These are phyloP conservation scores for Paramecium sonneborni DNA, from an alignment of 73 alveolate genomes.

Conservation along the genomic window DNA sequence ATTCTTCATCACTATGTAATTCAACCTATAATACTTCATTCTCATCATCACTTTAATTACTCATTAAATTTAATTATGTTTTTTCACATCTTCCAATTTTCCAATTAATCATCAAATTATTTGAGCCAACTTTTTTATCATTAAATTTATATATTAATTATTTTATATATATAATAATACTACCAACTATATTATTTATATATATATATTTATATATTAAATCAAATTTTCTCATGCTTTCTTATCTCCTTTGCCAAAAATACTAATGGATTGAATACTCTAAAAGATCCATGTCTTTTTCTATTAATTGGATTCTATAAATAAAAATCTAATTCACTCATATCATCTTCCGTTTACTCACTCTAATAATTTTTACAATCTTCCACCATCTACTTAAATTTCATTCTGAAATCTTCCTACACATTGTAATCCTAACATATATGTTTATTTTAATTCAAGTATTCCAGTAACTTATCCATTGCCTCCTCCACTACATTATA, in stretches of 20 bases:
- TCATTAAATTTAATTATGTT: slow-evolving; percentile 27
- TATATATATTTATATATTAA: too few relatives aligned
- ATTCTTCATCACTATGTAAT: not conserved
- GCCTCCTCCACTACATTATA: not conserved
- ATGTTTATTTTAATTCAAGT: not conserved
- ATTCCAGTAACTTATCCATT: not conserved
- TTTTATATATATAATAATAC: not conserved
- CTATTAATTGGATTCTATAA: not conserved
- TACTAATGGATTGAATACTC: not conserved
- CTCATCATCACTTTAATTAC: slow-evolving; percentile 14
- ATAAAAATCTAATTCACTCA: not conserved
- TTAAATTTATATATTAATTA: not conserved
- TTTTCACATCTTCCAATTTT: not conserved
- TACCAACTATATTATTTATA: not conserved
- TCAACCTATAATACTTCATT: slow-evolving; percentile 17
- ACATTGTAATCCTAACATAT: not conserved
- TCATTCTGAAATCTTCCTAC: not conserved
- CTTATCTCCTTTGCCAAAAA: slow-evolving; percentile 8
- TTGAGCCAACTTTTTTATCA: slow-evolving; percentile 14
- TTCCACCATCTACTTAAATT: not conserved
- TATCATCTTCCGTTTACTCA: slow-evolving; percentile 12
- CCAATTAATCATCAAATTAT: slow-evolving; percentile 29
- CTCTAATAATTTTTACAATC: not conserved
- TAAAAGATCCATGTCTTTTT: not conserved
- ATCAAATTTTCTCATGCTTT: not conserved